Base-by-base conservation (phyloP, 805 yeast genomes). In the Saitoella complicata region DNA sequence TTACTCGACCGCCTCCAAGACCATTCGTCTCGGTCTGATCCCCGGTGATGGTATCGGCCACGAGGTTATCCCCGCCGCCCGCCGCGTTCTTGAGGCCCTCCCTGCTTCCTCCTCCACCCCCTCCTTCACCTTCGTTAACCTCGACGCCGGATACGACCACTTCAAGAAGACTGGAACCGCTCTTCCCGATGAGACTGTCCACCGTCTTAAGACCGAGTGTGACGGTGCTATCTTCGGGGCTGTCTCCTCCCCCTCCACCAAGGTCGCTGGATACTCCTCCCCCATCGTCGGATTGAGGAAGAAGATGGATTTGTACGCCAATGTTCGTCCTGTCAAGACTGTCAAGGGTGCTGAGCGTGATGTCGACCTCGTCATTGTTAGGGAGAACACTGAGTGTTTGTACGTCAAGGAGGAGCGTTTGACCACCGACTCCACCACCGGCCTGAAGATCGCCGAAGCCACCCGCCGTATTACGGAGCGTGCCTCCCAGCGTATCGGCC, bases 21-120 rank as follows among this genome's bases (percentile, higher is more conserved):
- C 12, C 10, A 9, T 41, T 1, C 21, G 30, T 12, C 33, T 61
- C 46, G 80, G 83, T 48, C 72, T 91, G 59, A 87, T 91, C 55
- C 95, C 98, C 43, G 98, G 98, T 61, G 98, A 91, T 63, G 98
- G 98, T 53, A 91, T 91, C 55, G 98, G 98, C 45, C 76, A 81
- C 58, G 98, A 91, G 66, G 98, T 91, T 40, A 87, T 91, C 49
- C 98, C 98, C 49, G 66, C 97, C 39, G 98, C 98, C 55, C 75
- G 76, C 54, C 82, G 83, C 51, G 75, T 91, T 32, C 71, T 91
- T 54, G 88, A 88, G 65, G 79, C 77, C 49, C 73, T 91, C 47
- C 86, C 88, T 39, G 64, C 80, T n/a, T 68, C 72, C 47, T 54
- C 53, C 43, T 80, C 70, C 56, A 87, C 81, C 38, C 72, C 91